Conservation (phyloP, 2,329 filamentous ascomycete species). For the Coniochaeta sp. region DNA sequence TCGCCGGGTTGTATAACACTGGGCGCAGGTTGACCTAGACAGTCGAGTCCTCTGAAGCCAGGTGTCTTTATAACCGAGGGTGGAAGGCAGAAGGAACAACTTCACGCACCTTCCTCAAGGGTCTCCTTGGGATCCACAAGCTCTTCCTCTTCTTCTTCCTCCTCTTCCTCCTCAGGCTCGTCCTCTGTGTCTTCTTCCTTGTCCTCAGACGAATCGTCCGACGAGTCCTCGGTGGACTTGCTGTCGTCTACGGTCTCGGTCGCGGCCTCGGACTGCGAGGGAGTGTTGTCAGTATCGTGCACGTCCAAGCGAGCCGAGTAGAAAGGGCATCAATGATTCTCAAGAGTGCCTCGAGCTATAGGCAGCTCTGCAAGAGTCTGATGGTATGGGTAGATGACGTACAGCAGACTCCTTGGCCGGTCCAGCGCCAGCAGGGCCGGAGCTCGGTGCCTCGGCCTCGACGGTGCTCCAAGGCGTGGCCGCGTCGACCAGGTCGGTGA, state of each 20-base stretch:
- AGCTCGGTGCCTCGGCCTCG: conserved; percentile 57
- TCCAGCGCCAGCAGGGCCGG: conserved; percentile 39
- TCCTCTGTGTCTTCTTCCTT: conserved; percentile 51
- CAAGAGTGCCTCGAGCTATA: not conserved
- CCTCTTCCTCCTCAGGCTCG: conserved; percentile 68
- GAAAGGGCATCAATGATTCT: not conserved
- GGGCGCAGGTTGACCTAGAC: not conserved
- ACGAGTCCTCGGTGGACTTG: conserved; percentile 47
- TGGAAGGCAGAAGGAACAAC: not conserved
- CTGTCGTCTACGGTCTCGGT: conserved; percentile 30
- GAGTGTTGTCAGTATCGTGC: not conserved
- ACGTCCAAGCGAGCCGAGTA: not conserved
- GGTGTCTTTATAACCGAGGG: not conserved
- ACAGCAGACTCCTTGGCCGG: conserved; percentile 13
- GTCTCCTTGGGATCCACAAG: conserved; percentile 78
- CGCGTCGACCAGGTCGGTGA: conserved; percentile 57
- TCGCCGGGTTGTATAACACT: not conserved
- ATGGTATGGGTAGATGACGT: not conserved
- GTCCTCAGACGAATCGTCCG: conserved; percentile 33
- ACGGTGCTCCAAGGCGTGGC: conserved; percentile 57
- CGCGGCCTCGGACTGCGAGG: not conserved
- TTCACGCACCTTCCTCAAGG: conserved; percentile 80
- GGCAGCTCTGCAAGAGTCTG: not conserved
- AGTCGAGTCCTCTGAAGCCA: not conserved
- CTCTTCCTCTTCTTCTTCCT: conserved; percentile 78